Conservation (phyloP, 768 basidiomycete genomes). For the Lactifluus volemus region DNA sequence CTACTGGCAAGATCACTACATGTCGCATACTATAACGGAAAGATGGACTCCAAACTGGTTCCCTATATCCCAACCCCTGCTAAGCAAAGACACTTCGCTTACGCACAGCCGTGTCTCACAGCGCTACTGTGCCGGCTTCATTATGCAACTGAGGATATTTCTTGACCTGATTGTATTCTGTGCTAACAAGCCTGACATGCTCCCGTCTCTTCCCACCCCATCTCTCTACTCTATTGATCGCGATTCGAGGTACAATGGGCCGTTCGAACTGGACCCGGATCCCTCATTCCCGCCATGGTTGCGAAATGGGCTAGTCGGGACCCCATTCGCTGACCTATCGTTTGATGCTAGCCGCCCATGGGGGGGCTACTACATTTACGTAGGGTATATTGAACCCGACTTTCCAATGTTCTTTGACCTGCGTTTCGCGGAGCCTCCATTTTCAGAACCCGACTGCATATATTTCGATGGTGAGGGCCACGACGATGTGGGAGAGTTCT, state of each 20-base stretch:
- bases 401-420: conserved; percentile 6
- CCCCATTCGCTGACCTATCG: neutral
- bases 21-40: too few relatives aligned
- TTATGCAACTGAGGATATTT: neutral
- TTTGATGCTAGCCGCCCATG: neutral
- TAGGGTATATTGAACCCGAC: neutral
- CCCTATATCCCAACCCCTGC: too few relatives aligned
- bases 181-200: too few relatives aligned
- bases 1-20: too few relatives aligned
- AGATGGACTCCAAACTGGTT: too few relatives aligned
- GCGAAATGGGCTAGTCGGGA: neutral
- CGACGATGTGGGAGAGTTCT: neutral
- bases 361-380: neutral
- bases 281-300: neutral
- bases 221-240: neutral
- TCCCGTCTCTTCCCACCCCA: neutral
- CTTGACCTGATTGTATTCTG: neutral
- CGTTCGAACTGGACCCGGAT: neutral
- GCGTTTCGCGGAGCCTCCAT: neutral
- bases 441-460: too few relatives aligned
- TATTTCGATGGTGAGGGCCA: neutral
- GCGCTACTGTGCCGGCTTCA: neutral
- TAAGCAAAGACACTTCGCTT: too few relatives aligned
- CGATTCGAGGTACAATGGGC: neutral
- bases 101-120: neutral